Evolutionary conservation across 192 early-diverging fungal genomes (phyloP).

Genomic region (Coemansia sp.): DNA sequence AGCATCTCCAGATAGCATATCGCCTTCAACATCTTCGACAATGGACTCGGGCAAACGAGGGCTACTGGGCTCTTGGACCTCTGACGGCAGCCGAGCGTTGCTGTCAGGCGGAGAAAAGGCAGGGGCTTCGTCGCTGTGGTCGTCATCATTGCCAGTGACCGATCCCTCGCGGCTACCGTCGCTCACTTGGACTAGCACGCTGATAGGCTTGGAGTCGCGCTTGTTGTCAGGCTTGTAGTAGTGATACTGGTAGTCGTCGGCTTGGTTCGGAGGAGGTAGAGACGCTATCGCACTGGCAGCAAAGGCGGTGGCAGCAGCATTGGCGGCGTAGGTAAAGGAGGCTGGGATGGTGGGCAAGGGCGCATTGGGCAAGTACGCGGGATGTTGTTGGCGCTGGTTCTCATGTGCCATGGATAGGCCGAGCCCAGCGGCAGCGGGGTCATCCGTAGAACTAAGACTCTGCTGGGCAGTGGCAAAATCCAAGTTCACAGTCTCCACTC

Average conservation of each 20-base stretch:
- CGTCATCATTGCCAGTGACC: constrained; percentile 7
- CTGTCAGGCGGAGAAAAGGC: not conserved
- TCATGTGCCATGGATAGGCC: constrained; percentile 1
- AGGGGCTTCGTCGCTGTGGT: not conserved
- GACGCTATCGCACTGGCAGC: constrained; percentile 10
- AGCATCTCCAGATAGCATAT: not conserved
- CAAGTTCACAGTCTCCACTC: constrained; percentile 40
- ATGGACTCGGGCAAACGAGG: not conserved
- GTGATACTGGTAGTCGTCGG: constrained; percentile 6
- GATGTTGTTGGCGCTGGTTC: constrained; percentile 2
- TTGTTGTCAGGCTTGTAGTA: constrained; percentile 4
- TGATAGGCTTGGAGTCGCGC: constrained; percentile 27
- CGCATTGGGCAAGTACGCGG: constrained; percentile 15
- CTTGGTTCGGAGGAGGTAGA: not conserved
- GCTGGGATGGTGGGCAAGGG: constrained; percentile 29
- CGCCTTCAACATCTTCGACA: not conserved
- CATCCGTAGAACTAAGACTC: constrained; percentile 48
- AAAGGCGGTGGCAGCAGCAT: constrained; percentile 5
- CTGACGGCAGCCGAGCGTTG: not conserved
- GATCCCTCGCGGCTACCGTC: constrained; percentile 27
- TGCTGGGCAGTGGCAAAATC: constrained; percentile 52
- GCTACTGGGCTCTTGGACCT: not conserved
- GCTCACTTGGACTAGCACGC: constrained; percentile 42
- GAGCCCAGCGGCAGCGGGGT: constrained; percentile 9
- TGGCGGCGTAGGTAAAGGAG: constrained; percentile 4